Base-by-base conservation (phyloP, 1,284 basidiomycete species). In the Hypsizygus ulmarius region DNA sequence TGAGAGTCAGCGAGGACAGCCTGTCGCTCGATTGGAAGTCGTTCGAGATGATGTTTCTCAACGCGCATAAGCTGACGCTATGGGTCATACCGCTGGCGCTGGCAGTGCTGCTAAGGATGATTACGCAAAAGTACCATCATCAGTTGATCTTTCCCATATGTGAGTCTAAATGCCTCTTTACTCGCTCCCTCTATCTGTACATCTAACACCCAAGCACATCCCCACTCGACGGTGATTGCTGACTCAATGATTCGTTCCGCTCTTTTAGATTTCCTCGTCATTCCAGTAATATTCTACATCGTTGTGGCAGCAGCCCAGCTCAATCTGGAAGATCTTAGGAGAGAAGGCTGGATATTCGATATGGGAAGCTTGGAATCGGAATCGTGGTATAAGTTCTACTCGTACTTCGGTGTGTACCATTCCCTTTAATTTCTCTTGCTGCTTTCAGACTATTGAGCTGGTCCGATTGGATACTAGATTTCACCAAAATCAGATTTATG, bases 91-190 rank as follows among this genome's bases (percentile, higher is more conserved):
- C 96, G 0, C 72, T 97, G 16, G 69, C 65, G 3, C 74, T 98
- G 8, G 96, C 96, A 0, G 70, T 91, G 6, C 56, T 93, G 5
- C 72, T 98, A 39, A 77, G 94, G 39, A 50, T 93, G 5, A 88
- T 98, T 64, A 97, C 93, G 0, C 74, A 84, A 43, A 80, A 77
- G 49, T 92, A 77, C 68, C 81, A 88, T 47, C 92, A 97, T 65
- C 94, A 97, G 58, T 79, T 98, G 45, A 79, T 98, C 57, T 95
- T 98, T 64, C 96, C 96, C 1, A 70, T 84, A 15, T 99, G 87
- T 89, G 52, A 61, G 85, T 78, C 38, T 30, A 27, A 44, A 10
- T n/a, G n/a, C n/a, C n/a, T n/a, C n/a, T 49, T 52, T 39, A 45
- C 41, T 4, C 25, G 21, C 12, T 47, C 39, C 42, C 39, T 10